These are phyloP conservation scores for Globisporangium spinosum DNA, from an alignment of 352 stramenopile species.

Conservation along the genomic window DNA sequence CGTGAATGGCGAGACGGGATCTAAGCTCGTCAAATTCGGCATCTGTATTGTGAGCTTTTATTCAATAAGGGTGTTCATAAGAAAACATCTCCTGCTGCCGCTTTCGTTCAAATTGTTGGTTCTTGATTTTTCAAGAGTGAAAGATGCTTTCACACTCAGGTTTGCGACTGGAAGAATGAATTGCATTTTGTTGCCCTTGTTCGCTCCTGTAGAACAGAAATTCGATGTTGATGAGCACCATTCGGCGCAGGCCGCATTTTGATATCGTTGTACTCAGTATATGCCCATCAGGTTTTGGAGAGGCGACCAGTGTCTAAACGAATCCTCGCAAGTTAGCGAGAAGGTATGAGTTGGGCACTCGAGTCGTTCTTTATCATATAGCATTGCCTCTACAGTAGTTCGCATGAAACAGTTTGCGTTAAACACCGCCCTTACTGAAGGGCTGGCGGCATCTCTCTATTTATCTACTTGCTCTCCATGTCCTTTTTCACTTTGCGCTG, in stretches of 20 bases:
- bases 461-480: slow-evolving; percentile 13
- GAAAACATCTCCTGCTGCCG: too few species aligned
- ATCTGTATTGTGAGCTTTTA: too few species aligned
- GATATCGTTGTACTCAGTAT: background rate
- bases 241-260: too few species aligned
- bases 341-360: background rate
- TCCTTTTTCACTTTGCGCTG: slow-evolving; percentile 20
- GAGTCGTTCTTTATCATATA: background rate
- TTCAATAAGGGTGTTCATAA: too few species aligned
- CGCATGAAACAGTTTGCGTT: background rate
- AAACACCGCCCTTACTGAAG: background rate
- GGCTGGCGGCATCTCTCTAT: background rate
- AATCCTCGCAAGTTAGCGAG: background rate
- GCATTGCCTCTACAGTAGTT: background rate
- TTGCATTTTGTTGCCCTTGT: too few species aligned
- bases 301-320: background rate
- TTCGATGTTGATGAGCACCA: too few species aligned
- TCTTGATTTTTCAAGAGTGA: too few species aligned
- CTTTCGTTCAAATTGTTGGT: too few species aligned
- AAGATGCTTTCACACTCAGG: too few species aligned
- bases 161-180: too few species aligned
- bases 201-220: too few species aligned
- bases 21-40: slow-evolving; percentile 13
- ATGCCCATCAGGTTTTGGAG: background rate
- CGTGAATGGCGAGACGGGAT: slow-evolving; percentile 59